Base-by-base conservation (phyloP, 2,329 filamentous ascomycete genomes). In the Curvularia eragrostidis region DNA sequence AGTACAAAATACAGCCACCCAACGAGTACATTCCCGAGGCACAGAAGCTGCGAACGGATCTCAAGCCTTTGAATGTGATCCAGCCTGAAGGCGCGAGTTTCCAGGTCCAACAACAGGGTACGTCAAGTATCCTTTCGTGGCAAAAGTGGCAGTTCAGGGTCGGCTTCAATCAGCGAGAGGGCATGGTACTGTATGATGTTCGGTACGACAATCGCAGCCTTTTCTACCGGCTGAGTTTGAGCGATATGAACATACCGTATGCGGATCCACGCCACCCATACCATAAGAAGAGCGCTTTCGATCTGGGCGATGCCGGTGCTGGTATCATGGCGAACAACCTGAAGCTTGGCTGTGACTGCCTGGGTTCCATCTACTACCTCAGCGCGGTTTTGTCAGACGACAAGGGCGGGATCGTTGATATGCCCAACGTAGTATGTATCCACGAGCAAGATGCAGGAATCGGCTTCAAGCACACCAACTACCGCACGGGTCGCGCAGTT, bases 61-160 rank as follows among this genome's bases (percentile, higher is more conserved):
- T 89, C 50, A 89, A 89, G 75, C 86, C 87, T 3, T 75, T 89
- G 61, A 85, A 87, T 54, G 84, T 89, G 1, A 72, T 87, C 32
- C 87, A 89, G 59, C 87, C 87, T 0, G 84, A 89, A 62, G 87
- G 87, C 7, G 83, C 86, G 1, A 88, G 85, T 12, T 89, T 89
- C 72, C 80, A 78, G 15, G 79, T 86, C 13, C 78, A 77, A 9
- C 73, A 82, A 39, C 77, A 81, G 58, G 83, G 82, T 30, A 83
- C 84, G 23, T 85, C 85, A 2, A 84, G 81, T 51, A 76, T 81
- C 19, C 71, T 90, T 36, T 78, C 82, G 57, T 88, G 88, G 88
- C 88, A 90, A 72, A 90, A 89, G 65, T 91, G 89, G 88, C 80
- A 83, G 1, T 87, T 92, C 77, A 81, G 88, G 10, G 82, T 93